Evolutionary conservation across 2,329 filamentous ascomycete genomes (phyloP), one percentile per base, ranked within the genome.

Genomic region (Colletotrichum eremochloae): DNA sequence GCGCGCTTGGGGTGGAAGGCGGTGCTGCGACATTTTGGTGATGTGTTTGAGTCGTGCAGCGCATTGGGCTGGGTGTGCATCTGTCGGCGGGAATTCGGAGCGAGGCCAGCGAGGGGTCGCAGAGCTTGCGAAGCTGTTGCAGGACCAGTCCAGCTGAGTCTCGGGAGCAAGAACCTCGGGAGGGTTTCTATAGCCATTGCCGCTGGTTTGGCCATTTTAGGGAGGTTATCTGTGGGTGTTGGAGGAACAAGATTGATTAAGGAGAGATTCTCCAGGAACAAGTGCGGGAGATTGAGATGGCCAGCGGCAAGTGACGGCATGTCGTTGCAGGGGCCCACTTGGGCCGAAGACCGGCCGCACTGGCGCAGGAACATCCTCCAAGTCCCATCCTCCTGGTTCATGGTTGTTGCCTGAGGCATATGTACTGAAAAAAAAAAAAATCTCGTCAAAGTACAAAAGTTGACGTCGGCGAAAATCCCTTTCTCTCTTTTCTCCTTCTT

Each of bases 141-240:
- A 48, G 81, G 77, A 33, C 78, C 79, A 58, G 77, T 80, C 88
- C 88, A 90, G 81, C 88, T 90, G 29, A 90, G 80, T 31, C 85
- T 84, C 4, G 88, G 88, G 20, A 89, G 85, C 15, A 90, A 81
- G 73, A 89, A 90, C 40, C 84, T 82, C 24, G 88, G 88, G 12
- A 89, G 77, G 48, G 83, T 79, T 69, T 86, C 84, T 2, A 80
- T 77, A 12, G 82, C 78, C 66, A 75, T 71, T 63, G 76, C 60
- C 52, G 73, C 76, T 11, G 78, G 74, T 36, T 75, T 74, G 38
- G 78, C 77, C 80, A 82, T 81, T 36, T 44, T 69, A 66, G 58
- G 20, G 33, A 38, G 20, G 5, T 29, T 50, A 24, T 20, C n/a
- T 2, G 60, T 52, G 18, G 18, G 24, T 60, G 68, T 63, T 20